Base-by-base conservation (phyloP, 768 basidiomycete genomes). In the Floccularia luteovirens region DNA sequence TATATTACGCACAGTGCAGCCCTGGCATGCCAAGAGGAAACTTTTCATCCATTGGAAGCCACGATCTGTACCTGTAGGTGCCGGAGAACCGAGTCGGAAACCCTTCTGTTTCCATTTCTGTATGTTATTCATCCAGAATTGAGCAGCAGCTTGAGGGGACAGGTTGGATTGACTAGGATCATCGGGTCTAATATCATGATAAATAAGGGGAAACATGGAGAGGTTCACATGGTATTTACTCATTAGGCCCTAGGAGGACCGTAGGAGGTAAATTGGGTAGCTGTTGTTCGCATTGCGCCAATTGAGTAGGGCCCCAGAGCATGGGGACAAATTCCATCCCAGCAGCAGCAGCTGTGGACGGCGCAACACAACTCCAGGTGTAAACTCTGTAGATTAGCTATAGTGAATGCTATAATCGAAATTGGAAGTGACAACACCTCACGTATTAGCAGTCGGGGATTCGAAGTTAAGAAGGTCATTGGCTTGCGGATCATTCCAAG, bases 231-330 rank as follows among this genome's bases (percentile, higher is more conserved):
- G n/a, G n/a, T n/a, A 55, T 78, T 8, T 43, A 90, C 90, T 91
- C 91, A 52, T 94, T 96, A 54, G 72, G 59, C 39, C 78, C 82
- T 16, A 84, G 47, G 28, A 68, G 74, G 39, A 52, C 51, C 17
- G 59, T 49, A 39, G 77, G 72, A 50, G 82, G 77, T 27, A 75
- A 77, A 13, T 56, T 46, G 35, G 67, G 59, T 22, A 80, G 72
- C 31, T 61, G 43, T 2, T 53, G 54, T 42, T 64, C 48, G 56
- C 84, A 83, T 11, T 72, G 63, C 5, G 38, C 45, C 19, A 68
- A 52, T 39, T 83, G 68, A 21, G 70, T 65, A 5, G 55, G 48
- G 44, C 82, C 79, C 86, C 85, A 90, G 1, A 88, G 57, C 82
- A 84, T 83, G 16, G 82, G 72, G 24, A 73, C 64, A 46, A 62